Evolutionary conservation across 805 yeast species (phyloP).

Genomic region (Grigorovia yakushimaensis): DNA sequence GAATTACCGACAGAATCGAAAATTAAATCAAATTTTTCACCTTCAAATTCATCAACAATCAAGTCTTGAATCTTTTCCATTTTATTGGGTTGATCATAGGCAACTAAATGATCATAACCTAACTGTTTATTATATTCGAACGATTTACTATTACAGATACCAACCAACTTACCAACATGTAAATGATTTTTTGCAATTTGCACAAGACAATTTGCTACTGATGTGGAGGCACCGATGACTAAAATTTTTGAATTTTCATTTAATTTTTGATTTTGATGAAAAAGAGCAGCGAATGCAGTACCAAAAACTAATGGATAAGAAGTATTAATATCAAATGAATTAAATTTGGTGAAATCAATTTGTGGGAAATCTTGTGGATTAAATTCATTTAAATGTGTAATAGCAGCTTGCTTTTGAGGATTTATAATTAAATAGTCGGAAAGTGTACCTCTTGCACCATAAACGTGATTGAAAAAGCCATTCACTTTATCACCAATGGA

Average conservation of each 20-base stretch:
- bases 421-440: slow-evolving; percentile 39
- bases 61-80: slow-evolving; percentile 30
- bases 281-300: slow-evolving; percentile 44
- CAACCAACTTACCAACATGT: slow-evolving; percentile 43
- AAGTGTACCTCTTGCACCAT: slow-evolving; percentile 33
- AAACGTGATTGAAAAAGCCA: slow-evolving; percentile 18
- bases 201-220: slow-evolving; percentile 49
- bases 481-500: slow-evolving; percentile 21
- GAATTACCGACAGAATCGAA: slow-evolving; percentile 57
- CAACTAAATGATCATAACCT: slow-evolving; percentile 53
- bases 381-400: slow-evolving; percentile 25
- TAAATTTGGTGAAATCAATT: slow-evolving; percentile 6
- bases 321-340: slow-evolving; percentile 29
- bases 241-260: slow-evolving; percentile 40
- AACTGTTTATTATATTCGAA: slow-evolving; percentile 32
- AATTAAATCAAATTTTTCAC: slow-evolving; percentile 48
- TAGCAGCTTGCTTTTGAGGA: slow-evolving; percentile 19
- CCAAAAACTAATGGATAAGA: slow-evolving; percentile 55
- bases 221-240: slow-evolving; percentile 65
- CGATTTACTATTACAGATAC: slow-evolving; percentile 45
- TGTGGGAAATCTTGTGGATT: neutral
- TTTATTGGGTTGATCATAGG: slow-evolving; percentile 41
- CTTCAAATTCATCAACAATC: slow-evolving; percentile 19
- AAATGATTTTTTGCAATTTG: slow-evolving; percentile 46
- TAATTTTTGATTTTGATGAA: slow-evolving; percentile 22